Conservation (phyloP, 225 moss, liverwort and hornwort genomes). For the Lunularia cruciata region DNA sequence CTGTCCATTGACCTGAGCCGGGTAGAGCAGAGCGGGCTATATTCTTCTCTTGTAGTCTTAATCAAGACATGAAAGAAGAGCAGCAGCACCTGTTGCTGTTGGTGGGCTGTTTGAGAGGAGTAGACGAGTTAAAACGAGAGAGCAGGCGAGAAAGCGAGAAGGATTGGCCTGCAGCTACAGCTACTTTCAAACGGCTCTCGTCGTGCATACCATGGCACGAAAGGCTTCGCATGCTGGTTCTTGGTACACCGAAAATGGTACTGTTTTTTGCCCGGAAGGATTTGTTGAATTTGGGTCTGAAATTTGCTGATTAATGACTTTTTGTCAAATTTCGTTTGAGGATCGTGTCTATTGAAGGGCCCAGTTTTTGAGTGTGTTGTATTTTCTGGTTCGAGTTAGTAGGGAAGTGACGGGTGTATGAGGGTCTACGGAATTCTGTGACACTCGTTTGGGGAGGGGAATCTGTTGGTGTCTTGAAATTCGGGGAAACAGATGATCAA, state of each 20-base stretch:
- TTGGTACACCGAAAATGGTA: slow-evolving; percentile 91
- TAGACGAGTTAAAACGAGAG: background rate
- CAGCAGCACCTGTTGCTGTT: background rate
- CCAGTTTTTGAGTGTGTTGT: background rate
- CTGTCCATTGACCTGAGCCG: background rate
- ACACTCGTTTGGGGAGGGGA: background rate
- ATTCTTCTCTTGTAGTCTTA: too few species aligned
- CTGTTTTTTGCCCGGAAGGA: background rate
- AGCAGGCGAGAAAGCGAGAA: background rate
- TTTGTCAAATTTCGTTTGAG: background rate
- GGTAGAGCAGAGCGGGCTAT: background rate
- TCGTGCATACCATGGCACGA: slow-evolving; percentile 51
- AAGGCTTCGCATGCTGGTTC: slow-evolving; percentile 86
- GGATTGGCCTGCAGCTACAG: background rate
- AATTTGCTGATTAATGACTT: background rate
- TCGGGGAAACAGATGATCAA: too few species aligned
- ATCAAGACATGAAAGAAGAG: background rate
- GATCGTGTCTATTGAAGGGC: background rate
- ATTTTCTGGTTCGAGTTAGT: background rate
- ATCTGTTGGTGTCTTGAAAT: background rate
- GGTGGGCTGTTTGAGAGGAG: background rate
- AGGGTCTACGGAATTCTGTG: background rate
- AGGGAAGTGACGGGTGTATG: background rate
- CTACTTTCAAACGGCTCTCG: background rate
- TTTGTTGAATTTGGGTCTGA: background rate